These are phyloP conservation scores for Stylosanthes scabra DNA, from an alignment of 331 rosid genomes.

Conservation along the genomic window DNA sequence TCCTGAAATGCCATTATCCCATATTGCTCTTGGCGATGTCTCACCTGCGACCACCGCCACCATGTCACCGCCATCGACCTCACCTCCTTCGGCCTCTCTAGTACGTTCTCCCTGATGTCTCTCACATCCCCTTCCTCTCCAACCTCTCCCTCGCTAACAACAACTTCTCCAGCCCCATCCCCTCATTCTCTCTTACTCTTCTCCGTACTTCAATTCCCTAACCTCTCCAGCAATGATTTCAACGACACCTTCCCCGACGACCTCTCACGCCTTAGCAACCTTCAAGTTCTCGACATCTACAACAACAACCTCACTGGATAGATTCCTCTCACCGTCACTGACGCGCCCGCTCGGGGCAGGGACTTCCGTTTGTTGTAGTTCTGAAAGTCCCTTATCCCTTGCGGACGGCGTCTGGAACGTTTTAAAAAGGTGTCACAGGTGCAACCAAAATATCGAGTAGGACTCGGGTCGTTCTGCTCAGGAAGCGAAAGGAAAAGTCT, in stretches of 20 bases:
- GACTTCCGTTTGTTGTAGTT: too few species aligned
- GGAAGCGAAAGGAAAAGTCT: too few species aligned
- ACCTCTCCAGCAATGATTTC: conserved; percentile 85
- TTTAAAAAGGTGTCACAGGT: too few species aligned
- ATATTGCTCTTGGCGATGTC: conserved; percentile 69
- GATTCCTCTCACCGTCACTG: conserved; percentile 63
- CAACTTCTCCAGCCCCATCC: conserved; percentile 64
- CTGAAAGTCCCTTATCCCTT: too few species aligned
- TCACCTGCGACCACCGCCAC: conserved; percentile 67
- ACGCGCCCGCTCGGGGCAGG: too few species aligned
- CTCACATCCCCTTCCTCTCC: conserved; percentile 64
- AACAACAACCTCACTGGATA: conserved; percentile 83
- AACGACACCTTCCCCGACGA: conserved; percentile 71
- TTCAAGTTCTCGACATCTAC: conserved; percentile 76
- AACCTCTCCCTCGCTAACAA: conserved; percentile 66
- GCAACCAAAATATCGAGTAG: too few species aligned
- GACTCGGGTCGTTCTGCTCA: too few species aligned
- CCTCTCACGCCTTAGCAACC: conserved; percentile 58
- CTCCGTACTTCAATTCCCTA: conserved; percentile 60
- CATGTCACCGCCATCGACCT: conserved; percentile 71
- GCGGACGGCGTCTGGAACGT: too few species aligned
- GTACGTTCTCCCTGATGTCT: conserved; percentile 59
- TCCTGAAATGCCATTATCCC: conserved; percentile 66
- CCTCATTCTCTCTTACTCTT: conserved; percentile 66
- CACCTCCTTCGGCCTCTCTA: conserved; percentile 60